Percentiles rank a stretch among this genome's conserved stretches.
Evolutionary conservation across 1,284 basidiomycete species (phyloP).

Genomic region (Mycosarcoma mackinlayi): DNA sequence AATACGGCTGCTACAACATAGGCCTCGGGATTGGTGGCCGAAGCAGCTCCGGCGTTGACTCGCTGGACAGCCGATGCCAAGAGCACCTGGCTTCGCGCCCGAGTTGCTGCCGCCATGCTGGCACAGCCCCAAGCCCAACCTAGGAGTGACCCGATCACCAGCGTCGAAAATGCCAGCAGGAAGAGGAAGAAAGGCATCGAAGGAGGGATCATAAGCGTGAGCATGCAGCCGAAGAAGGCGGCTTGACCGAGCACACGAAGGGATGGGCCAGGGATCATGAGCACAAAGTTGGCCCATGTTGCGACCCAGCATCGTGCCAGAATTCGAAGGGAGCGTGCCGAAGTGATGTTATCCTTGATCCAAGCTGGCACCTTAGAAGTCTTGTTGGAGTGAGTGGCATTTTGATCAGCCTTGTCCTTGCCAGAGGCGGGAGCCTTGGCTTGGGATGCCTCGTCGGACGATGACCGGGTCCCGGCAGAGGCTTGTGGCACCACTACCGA

Average conservation of each 20-base stretch:
- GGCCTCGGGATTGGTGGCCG: slow-evolving; percentile 62
- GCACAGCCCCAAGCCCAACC: slow-evolving; percentile 82
- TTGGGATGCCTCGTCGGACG: neutral
- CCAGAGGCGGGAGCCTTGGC: neutral
- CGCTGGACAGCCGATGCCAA: slow-evolving; percentile 72
- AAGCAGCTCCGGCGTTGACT: slow-evolving; percentile 66
- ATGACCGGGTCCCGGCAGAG: neutral
- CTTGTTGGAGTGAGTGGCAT: neutral
- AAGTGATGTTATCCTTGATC: slow-evolving; percentile 46
- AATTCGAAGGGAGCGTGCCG: slow-evolving; percentile 37
- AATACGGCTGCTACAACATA: slow-evolving; percentile 71
- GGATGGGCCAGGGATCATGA: slow-evolving; percentile 59
- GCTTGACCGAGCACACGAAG: slow-evolving; percentile 61
- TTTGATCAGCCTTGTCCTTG: neutral
- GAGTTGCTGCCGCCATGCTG: slow-evolving; percentile 76
- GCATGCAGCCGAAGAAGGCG: slow-evolving; percentile 60
- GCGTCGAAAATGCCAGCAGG: slow-evolving; percentile 71
- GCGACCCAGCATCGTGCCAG: slow-evolving; percentile 64
- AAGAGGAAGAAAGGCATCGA: slow-evolving; percentile 58
- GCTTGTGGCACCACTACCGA: neutral
- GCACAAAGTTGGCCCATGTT: slow-evolving; percentile 56
- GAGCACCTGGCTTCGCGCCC: slow-evolving; percentile 73
- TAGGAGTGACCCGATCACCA: slow-evolving; percentile 75
- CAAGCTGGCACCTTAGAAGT: slow-evolving; percentile 40
- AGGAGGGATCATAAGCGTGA: slow-evolving; percentile 63